Evolutionary conservation across 2,329 filamentous ascomycete genomes (phyloP).

Genomic region (Lasiodiplodia sp.): DNA sequence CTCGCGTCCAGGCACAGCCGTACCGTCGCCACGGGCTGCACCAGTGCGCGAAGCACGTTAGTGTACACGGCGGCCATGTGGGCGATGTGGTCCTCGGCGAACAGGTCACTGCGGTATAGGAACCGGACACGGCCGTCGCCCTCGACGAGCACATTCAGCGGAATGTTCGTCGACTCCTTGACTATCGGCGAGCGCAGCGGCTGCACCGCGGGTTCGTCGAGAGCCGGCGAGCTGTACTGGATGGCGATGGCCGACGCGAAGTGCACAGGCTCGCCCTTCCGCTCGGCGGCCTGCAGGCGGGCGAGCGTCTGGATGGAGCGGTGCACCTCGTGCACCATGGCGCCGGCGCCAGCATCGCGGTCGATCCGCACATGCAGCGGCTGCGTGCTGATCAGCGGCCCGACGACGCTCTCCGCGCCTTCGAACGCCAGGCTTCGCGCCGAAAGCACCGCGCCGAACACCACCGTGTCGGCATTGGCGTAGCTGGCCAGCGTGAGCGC

Average conservation of each 20-base stretch:
- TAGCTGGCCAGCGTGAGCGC: constrained; percentile 39
- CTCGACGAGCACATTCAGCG: constrained; percentile 1
- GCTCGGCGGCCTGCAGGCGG: background rate
- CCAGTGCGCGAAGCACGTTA: background rate
- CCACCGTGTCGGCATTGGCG: constrained; percentile 47
- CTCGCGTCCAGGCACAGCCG: background rate
- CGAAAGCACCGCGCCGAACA: constrained; percentile 53
- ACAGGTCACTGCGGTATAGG: background rate
- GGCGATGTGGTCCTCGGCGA: background rate
- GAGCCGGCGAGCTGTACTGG: background rate
- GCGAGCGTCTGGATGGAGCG: background rate
- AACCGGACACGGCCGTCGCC: background rate
- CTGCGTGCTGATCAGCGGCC: constrained; percentile 36
- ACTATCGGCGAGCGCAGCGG: background rate
- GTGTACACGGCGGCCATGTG: constrained; percentile 1
- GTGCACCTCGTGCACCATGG: background rate
- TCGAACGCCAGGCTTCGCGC: constrained; percentile 49
- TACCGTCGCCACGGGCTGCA: background rate
- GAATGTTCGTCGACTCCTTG: background rate
- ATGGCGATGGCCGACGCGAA: background rate
- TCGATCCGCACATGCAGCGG: background rate
- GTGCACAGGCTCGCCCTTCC: constrained; percentile 1
- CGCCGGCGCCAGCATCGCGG: background rate
- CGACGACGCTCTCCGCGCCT: constrained; percentile 49
- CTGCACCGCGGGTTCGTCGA: background rate